Conservation (phyloP, 352 stramenopile genomes). For the Phytopythium mirpurense region DNA sequence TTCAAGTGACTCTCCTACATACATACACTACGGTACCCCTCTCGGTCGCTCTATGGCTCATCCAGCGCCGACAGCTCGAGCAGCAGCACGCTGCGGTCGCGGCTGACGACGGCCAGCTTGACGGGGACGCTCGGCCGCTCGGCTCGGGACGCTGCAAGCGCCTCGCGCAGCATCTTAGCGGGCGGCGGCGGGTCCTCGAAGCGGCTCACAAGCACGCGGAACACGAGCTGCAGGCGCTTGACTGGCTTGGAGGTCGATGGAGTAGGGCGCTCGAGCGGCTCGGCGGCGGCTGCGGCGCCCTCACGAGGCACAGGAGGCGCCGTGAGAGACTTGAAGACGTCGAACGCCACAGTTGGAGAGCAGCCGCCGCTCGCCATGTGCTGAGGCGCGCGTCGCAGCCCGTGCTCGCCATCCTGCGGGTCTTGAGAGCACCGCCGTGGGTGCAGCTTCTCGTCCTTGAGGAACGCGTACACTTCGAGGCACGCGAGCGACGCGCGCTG, state of each 20-base stretch:
- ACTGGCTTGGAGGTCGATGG: slow-evolving; percentile 23
- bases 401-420: too few relatives aligned
- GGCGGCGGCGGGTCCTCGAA: slow-evolving; percentile 33
- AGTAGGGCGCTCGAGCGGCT: too few relatives aligned
- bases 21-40: too few relatives aligned
- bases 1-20: too few relatives aligned
- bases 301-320: neutral
- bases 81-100: slow-evolving; percentile 52
- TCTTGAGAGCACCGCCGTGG: slow-evolving; percentile 32
- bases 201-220: slow-evolving; percentile 46
- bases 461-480: slow-evolving; percentile 47
- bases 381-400: slow-evolving; percentile 12
- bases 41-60: too few relatives aligned
- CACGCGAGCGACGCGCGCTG: slow-evolving; percentile 29
- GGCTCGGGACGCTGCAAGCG: neutral
- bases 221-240: slow-evolving; percentile 45
- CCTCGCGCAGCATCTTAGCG: slow-evolving; percentile 13
- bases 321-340: slow-evolving; percentile 50
- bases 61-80: slow-evolving; percentile 35
- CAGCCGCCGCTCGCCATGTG: slow-evolving; percentile 11
- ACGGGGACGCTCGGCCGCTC: slow-evolving; percentile 20
- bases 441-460: slow-evolving; percentile 67
- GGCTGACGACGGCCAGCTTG: slow-evolving; percentile 60
- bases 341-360: slow-evolving; percentile 30
- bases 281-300: neutral